Evolutionary conservation across 2,329 filamentous ascomycete species (phyloP), one percentile per base, ranked within the genome.

Genomic region (Furcasterigmium sp.): DNA sequence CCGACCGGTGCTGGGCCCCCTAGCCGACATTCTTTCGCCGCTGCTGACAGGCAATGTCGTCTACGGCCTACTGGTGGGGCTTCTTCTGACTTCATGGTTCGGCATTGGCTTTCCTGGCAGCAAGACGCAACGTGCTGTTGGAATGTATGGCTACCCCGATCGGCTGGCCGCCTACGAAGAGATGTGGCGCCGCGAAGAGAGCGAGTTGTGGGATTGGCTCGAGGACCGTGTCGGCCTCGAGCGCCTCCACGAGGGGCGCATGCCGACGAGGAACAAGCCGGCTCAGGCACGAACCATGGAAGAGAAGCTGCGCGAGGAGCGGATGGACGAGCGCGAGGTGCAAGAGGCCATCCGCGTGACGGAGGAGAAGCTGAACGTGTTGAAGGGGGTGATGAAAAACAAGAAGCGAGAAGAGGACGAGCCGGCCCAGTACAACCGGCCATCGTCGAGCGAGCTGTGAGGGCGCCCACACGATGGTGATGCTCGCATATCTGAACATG

Each of bases 141-240:
- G 62, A 3, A 70, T 65, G 54, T 49, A 68, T 49, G 53, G 61
- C 55, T 68, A 67, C 20, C 76, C 86, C 0, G 82, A 91, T 43
- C 79, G 90, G 6, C 67, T 90, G 14, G 82, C 85, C 3, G 89
- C 87, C 1, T 97, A 96, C 60, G 91, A 97, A 53, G 87, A 95
- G 64, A 85, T 97, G 57, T 98, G 91, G 91, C 76, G 82, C 28
- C 73, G 80, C 32, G 89, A 96, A 61, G 91, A 96, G 60, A 88
- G 80, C 51, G 88, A 93, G 54, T 69, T 96, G 9, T 96, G 91
- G 91, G 84, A 87, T 45, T 96, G 91, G 91, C 69, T 96, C 5
- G 91, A 96, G 61, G 87, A 95, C 54, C 77, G 91, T 15, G 83
- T 89, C 2, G 85, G 88, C 3, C 69, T 93, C 59, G 84, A 89